phyloP scores from a whole-genome alignment of 2,329 filamentous ascomycete genomes.

The Cryphonectria japonica region DNA sequence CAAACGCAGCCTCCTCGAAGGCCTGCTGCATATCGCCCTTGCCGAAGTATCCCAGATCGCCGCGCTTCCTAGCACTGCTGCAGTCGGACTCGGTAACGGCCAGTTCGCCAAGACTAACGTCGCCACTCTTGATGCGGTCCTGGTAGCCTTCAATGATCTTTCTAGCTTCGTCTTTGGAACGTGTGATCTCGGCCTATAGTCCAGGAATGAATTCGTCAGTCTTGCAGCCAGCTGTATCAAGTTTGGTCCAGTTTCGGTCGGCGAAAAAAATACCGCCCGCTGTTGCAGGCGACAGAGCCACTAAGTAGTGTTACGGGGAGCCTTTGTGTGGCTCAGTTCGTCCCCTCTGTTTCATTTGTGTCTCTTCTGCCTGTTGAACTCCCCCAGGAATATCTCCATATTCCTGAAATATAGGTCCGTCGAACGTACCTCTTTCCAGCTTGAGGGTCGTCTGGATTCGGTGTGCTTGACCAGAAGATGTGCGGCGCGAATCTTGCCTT shows the following conservation, averaged over 20 bases:
- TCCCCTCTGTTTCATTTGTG: not conserved
- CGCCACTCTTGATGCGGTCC: constrained; percentile 72
- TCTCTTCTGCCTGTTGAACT: not conserved
- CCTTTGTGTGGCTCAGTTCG: not conserved
- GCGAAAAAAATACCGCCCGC: not conserved
- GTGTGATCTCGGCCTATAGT: constrained; percentile 76
- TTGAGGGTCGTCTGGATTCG: constrained; percentile 84
- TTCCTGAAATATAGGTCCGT: not conserved
- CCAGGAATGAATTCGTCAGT: constrained; percentile 16
- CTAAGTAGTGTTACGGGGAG: too few relatives aligned
- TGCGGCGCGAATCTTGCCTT: constrained; percentile 87
- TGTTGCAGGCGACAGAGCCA: not conserved
- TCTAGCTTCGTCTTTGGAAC: constrained; percentile 84
- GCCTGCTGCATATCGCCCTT: constrained; percentile 97
- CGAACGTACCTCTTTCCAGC: constrained; percentile 76
- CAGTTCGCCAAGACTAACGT: constrained; percentile 75
- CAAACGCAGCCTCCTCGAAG: constrained; percentile 95
- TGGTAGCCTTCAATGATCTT: constrained; percentile 77
- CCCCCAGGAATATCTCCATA: not conserved
- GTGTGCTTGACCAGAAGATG: constrained; percentile 94
- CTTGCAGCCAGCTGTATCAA: not conserved
- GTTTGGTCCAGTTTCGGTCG: not conserved
- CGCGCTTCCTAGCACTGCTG: constrained; percentile 90
- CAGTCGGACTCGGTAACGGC: constrained; percentile 92
- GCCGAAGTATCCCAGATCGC: constrained; percentile 94